A percentile compares a stretch with the other conserved stretches of the same genome.
These are phyloP conservation scores for Osmanthus fragrans DNA, from an alignment of 257 asterid species.

Conservation along the genomic window DNA sequence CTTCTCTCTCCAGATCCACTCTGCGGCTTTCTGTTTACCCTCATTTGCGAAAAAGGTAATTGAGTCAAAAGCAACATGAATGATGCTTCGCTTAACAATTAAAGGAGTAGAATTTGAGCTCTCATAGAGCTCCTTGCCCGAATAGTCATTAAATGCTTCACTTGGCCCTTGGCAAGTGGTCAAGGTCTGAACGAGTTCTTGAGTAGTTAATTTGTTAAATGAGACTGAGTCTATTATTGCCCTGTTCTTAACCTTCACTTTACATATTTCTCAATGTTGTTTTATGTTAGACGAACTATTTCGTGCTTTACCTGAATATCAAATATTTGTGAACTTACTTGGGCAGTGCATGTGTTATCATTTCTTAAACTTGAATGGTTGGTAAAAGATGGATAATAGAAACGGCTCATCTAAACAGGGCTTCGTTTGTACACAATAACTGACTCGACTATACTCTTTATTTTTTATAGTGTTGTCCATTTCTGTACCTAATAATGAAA, in stretches of 20 bases:
- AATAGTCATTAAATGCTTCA: background rate
- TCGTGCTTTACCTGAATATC: background rate
- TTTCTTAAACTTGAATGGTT: background rate
- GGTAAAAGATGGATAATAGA: background rate
- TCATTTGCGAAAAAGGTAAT: slow-evolving; percentile 87
- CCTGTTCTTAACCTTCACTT: background rate
- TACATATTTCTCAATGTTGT: background rate
- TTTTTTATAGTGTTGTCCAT: too few relatives aligned
- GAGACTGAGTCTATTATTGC: background rate
- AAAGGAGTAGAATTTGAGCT: slow-evolving; percentile 15
- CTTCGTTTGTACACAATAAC: too few relatives aligned
- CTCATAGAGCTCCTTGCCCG: background rate
- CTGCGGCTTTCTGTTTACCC: slow-evolving; percentile 95
- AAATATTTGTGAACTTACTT: background rate
- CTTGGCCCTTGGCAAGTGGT: background rate
- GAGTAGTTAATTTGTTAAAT: background rate
- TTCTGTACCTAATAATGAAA: too few relatives aligned
- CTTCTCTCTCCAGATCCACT: slow-evolving; percentile 59
- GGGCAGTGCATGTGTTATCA: background rate
- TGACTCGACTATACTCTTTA: too few relatives aligned
- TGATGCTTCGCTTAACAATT: background rate
- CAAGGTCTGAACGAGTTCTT: background rate
- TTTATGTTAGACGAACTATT: background rate
- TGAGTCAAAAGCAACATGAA: slow-evolving; percentile 55
- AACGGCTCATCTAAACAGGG: background rate